phyloP scores from a whole-genome alignment of 495 filamentous ascomycete genomes.

The Wilcoxina mikolae region DNA sequence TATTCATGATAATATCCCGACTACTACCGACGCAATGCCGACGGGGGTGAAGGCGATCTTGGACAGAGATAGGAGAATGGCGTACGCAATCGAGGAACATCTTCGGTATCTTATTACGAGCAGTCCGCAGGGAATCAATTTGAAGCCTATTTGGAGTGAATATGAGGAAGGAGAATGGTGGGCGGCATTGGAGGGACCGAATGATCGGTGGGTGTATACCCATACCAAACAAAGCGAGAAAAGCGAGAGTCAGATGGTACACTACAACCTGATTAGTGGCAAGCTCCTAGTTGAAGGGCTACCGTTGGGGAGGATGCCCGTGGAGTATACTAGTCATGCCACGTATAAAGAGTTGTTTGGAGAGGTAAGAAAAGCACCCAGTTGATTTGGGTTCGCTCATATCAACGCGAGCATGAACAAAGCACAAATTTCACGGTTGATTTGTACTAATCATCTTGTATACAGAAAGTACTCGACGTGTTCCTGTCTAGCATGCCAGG shows the following conservation, averaged over 20 bases:
- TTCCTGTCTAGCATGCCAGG: neutral
- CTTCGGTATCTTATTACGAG: conserved; percentile 8
- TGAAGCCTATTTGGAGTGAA: conserved; percentile 31
- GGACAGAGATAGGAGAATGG: conserved; percentile 7
- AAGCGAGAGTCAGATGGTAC: too few species aligned
- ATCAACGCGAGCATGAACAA: too few species aligned
- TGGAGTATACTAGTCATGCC: conserved; percentile 34
- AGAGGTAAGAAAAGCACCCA: too few species aligned
- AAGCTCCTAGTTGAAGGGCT: conserved; percentile 42
- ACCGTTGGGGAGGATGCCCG: conserved; percentile 38
- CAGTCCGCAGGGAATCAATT: conserved; percentile 19
- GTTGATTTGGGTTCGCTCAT: too few species aligned
- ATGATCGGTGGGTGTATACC: conserved; percentile 29
- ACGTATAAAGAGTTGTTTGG: conserved; percentile 34
- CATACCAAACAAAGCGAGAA: conserved; percentile 13
- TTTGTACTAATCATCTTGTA: too few species aligned
- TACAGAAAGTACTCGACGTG: neutral
- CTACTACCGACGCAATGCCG: neutral
- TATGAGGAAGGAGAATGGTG: conserved; percentile 27
- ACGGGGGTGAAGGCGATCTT: neutral
- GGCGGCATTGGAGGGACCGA: conserved; percentile 12
- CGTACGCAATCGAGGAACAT: too few species aligned
- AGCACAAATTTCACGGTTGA: too few species aligned
- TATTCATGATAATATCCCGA: conserved; percentile 26
- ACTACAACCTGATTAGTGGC: conserved; percentile 42